phyloP scores from a whole-genome alignment of 768 basidiomycete species.

The Lactarius sanguifluus region DNA sequence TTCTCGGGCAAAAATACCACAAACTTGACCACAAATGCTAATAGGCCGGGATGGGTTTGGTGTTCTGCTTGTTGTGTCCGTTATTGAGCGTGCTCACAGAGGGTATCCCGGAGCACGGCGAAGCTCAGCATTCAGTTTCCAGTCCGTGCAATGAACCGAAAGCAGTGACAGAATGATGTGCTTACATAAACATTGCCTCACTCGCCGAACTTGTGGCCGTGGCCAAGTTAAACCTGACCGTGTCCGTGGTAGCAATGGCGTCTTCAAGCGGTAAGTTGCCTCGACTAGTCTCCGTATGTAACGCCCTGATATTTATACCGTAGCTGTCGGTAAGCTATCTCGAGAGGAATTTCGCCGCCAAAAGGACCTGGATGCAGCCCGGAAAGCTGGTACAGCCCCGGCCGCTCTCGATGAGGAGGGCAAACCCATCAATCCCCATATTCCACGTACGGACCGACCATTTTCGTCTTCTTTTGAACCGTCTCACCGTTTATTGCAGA shows the following conservation, averaged over 20 bases:
- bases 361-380: conserved; percentile 96
- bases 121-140: no score
- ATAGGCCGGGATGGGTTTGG: no score
- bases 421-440: conserved; percentile 96
- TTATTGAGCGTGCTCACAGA: no score
- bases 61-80: no score
- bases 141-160: no score
- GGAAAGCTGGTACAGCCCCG: conserved; percentile 97
- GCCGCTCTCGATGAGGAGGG: conserved; percentile 96
- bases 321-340: conserved; percentile 76
- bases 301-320: conserved; percentile 9
- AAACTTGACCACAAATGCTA: no score
- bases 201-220: not conserved
- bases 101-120: not conserved
- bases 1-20: no score
- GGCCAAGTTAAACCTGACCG: not conserved
- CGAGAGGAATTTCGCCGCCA: conserved; percentile 93
- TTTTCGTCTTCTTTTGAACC: not conserved
- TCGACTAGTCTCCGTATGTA: not conserved
- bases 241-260: conserved; percentile 24
- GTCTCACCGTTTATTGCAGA: conserved; percentile 46
- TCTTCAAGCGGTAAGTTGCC: conserved; percentile 30
- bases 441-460: conserved; percentile 73
- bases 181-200: not conserved
- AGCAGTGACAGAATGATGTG: no score